phyloP scores from a whole-genome alignment of 169 alveolate genomes.

The Cryptosporidium sp. region DNA sequence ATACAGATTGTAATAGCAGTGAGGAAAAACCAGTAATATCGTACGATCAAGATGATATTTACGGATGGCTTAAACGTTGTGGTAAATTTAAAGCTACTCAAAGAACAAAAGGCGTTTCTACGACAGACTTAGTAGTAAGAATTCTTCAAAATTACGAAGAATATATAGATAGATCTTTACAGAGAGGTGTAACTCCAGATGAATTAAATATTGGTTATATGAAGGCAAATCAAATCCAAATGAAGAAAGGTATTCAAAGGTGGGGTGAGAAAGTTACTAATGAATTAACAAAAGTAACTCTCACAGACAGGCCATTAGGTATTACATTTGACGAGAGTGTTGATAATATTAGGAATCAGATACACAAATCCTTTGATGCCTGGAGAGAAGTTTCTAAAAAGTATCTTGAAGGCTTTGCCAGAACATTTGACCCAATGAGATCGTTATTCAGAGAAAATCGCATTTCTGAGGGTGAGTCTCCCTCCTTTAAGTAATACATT shows the following conservation, averaged over 20 bases:
- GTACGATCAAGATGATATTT: conserved; percentile 87
- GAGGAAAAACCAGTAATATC: conserved; percentile 78
- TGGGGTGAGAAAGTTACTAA: conserved; percentile 90
- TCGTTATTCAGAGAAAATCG: conserved; percentile 69
- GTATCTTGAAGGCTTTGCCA: conserved; percentile 81
- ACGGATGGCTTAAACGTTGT: conserved; percentile 90
- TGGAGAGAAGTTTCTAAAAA: conserved; percentile 81
- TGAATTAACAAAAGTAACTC: conserved; percentile 87
- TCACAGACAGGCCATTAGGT: conserved; percentile 86
- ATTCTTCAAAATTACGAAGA: conserved; percentile 95
- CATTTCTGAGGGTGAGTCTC: conserved; percentile 51
- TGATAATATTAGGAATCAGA: conserved; percentile 80
- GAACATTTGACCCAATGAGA: conserved; percentile 83
- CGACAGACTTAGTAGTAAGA: conserved; percentile 94
- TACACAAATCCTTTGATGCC: conserved; percentile 79
- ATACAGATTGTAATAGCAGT: conserved; percentile 29
- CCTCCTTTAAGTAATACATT: conserved; percentile 12
- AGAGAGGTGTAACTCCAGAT: conserved; percentile 92
- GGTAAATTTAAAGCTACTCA: conserved; percentile 92
- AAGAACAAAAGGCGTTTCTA: conserved; percentile 96
- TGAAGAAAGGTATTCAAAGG: conserved; percentile 87
- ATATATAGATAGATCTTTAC: conserved; percentile 92
- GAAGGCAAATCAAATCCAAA: conserved; percentile 89
- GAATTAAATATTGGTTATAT: conserved; percentile 93
- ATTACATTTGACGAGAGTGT: conserved; percentile 81